Evolutionary conservation across 1,284 basidiomycete genomes (phyloP), one percentile per base, ranked within the genome.

Genomic region (Moniliella sp.): DNA sequence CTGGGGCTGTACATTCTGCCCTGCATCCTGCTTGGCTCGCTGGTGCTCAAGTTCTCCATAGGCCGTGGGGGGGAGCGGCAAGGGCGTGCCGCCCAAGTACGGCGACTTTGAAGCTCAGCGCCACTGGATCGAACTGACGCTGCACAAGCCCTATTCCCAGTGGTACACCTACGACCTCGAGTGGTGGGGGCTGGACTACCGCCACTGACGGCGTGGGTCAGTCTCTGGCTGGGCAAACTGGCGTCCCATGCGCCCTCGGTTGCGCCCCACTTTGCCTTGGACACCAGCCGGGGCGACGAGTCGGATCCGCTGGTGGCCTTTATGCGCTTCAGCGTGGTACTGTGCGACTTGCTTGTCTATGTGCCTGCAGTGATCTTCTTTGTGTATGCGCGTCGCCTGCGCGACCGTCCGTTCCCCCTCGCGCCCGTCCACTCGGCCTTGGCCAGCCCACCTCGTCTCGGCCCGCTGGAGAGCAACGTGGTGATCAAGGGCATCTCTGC

Each of bases 31-130:
- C n/a, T n/a, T n/a, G n/a, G n/a, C n/a, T n/a, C n/a, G n/a, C n/a
- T n/a, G n/a, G n/a, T n/a, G n/a, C n/a, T n/a, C n/a, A n/a, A n/a
- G n/a, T n/a, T n/a, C n/a, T n/a, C n/a, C n/a, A n/a, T n/a, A n/a
- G n/a, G n/a, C n/a, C n/a, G n/a, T 23, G 21, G 21, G n/a, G 8
- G n/a, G 7, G 62, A 81, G 81, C 77, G 50, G 82, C 4, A 61
- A 70, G 37, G 66, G 58, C 11, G 70, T 69, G 2, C 74, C 79
- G 0, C 82, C 82, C 0, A 74, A 84, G 72, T 78, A 70, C 42
- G 83, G 83, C 11, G 83, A 91, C 61, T 82, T 81, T 46, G 83
- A 91, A 61, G 83, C 83, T 0, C 83, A 88, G 52, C 67, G 83
- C 32, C 82, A 88, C 61, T 88, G 82, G 83, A 79, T 86, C 73